Percentiles rank a stretch among this genome's conserved stretches.
Evolutionary conservation across 1,284 basidiomycete genomes (phyloP).

Genomic region (Anthracocystis walkeri): DNA sequence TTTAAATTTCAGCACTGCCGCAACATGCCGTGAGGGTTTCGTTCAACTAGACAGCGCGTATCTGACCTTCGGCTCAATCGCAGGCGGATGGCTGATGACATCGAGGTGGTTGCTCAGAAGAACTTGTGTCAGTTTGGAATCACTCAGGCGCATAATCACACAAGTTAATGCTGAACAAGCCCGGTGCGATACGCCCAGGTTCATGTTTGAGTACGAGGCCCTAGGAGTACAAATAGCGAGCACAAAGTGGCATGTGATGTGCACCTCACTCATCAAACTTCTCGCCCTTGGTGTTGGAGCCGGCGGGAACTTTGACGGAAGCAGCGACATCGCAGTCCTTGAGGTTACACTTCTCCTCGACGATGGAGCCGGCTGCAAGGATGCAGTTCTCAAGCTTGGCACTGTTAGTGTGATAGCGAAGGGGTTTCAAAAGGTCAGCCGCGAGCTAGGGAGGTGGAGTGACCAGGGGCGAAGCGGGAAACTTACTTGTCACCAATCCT

Average conservation of each 20-base stretch:
- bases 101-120: too few species aligned
- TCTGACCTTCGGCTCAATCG: too few species aligned
- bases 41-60: too few species aligned
- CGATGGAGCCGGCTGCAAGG: conserved; percentile 81
- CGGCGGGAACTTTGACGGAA: conserved; percentile 79
- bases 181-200: too few species aligned
- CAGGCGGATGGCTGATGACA: too few species aligned
- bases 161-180: too few species aligned
- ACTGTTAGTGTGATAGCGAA: conserved; percentile 71
- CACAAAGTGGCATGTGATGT: not conserved
- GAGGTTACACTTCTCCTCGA: conserved; percentile 84
- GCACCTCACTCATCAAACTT: conserved; percentile 50
- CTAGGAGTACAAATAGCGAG: too few species aligned
- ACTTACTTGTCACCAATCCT: conserved; percentile 84
- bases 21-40: too few species aligned
- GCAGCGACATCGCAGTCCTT: conserved; percentile 87
- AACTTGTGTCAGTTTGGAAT: too few species aligned
- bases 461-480: not conserved
- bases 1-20: too few species aligned
- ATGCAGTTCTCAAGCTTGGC: conserved; percentile 91
- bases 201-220: too few species aligned
- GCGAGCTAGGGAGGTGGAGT: not conserved
- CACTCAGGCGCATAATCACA: too few species aligned
- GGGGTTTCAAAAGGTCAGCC: conserved; percentile 9
- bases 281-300: conserved; percentile 61